Evolutionary conservation across 2,329 filamentous ascomycete genomes (phyloP), one percentile per base, ranked within the genome.

Genomic region (Monilinia laxa): DNA sequence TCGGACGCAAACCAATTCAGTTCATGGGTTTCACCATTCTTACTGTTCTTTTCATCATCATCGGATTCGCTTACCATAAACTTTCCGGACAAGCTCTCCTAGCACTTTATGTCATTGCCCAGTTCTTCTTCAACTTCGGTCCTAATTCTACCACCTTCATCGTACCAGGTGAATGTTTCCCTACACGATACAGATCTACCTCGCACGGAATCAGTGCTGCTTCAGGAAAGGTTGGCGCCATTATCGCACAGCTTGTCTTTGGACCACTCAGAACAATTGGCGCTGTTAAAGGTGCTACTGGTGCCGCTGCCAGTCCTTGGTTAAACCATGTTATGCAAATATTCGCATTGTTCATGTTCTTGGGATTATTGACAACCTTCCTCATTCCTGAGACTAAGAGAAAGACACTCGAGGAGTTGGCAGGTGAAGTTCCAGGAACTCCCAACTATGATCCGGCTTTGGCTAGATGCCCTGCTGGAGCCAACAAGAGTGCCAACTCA

Each of bases 1-100:
- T 94, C 18, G 91, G 91, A 20, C 89, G 92, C 68, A 93, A 92
- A 77, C 85, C 90, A 0, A 88, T 95, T 40, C 92, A 92, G 76
- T 75, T 90, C 3, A 76, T 83, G 62, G 87, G 87, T 20, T 90
- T 90, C 76, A 70, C 80, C 1, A 75, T 89, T 25, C 79, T 90
- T 7, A 89, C 86, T 3, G 78, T 86, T 63, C 76, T 89, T 18
- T 90, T 90, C 74, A 81, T 83, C 73, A 73, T 88, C 52, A 82
- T 90, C 65, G 88, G 88, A 3, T 89, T 90, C 73, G 81, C 80
- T 31, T 86, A 85, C 69, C 72, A 85, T 71, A 76, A 78, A 18
- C 78, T 88, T 18, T 77, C 78, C 66, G 78, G 83, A 63, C 74
- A 78, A 1, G 80, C 82, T 1, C 80, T 90, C 23, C 80, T 90